Base-by-base conservation (phyloP, 1,284 basidiomycete species). In the Abortiporus biennis region DNA sequence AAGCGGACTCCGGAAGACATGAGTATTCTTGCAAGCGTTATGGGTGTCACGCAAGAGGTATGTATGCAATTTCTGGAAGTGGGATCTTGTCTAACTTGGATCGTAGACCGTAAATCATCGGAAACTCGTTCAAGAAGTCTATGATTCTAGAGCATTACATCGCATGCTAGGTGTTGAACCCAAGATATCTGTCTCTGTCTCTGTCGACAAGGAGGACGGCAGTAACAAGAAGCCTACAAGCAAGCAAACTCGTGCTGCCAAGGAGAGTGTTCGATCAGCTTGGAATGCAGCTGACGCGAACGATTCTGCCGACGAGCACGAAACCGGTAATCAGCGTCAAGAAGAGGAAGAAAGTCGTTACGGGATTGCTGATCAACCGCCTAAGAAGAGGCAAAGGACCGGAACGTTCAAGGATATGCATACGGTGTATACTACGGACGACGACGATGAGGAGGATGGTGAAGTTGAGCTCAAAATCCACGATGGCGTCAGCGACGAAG, bases 41-140 rank as follows among this genome's bases (percentile, higher is more conserved):
- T 96, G 67, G 86, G 86, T 24, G 76, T 95, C 4, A 84, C 85
- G 1, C 82, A 85, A 54, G 85, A 92, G 69, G 89, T 90, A 47
- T 53, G 78, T 56, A 21, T 19, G 20, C 30, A 4, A 29, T n/a
- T 9, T 29, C 6, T 9, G 9, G 24, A 38, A 11, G 21, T 19
- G 22, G 21, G 33, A 54, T 25, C 39, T 20, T 47, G 24, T 16
- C 43, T 36, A 23, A 12, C 49, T 21, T 40, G 36, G 54, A 46
- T 36, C 33, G 13, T 52, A 88, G 83, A 83, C 79, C 2, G 74
- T 88, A 43, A 84, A 82, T 43, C 83, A 85, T 53, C 75, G 86
- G 23, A 66, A 65, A 42, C 64, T 86, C 13, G 76, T 90, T 4
- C 72, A 77, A 55, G 82, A 87, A 47, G 68, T 92, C 12, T 85